phyloP scores from a whole-genome alignment of 164 flowering plant genomes.

The Akebia trifoliata region DNA sequence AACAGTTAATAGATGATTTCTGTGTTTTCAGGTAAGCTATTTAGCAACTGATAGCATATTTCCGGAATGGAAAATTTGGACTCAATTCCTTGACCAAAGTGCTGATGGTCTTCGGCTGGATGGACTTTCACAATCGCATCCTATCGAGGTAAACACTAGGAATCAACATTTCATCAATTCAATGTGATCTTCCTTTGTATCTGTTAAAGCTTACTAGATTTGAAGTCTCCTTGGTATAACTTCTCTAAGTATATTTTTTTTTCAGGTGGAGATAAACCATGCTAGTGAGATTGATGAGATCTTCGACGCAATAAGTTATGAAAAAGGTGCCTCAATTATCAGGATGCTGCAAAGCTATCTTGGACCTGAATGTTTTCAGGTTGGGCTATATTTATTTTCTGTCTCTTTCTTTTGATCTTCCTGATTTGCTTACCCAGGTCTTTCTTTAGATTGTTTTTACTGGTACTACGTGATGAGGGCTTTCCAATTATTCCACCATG shows the following conservation, averaged over 20 bases:
- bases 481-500: no score
- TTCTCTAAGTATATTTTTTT: neutral
- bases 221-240: neutral
- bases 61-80: conserved; percentile 98
- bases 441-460: neutral
- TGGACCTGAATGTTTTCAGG: conserved; percentile 89
- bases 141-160: conserved; percentile 65
- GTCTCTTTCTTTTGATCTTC: no score
- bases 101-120: conserved; percentile 85
- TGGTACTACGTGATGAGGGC: no score
- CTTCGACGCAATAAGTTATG: conserved; percentile 92
- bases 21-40: conserved; percentile 69
- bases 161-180: neutral
- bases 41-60: conserved; percentile 82
- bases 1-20: conserved; percentile 1
- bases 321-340: conserved; percentile 91
- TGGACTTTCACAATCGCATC: conserved; percentile 91
- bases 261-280: conserved; percentile 87
- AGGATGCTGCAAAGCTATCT: conserved; percentile 94
- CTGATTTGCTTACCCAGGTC: no score
- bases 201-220: neutral
- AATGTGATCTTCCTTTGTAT: neutral
- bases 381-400: conserved; percentile 14
- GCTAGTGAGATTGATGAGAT: conserved; percentile 90
- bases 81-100: conserved; percentile 85